These are phyloP conservation scores for Rhizopus microsporus DNA, from an alignment of 371 early-diverging fungal genomes.

Conservation along the genomic window DNA sequence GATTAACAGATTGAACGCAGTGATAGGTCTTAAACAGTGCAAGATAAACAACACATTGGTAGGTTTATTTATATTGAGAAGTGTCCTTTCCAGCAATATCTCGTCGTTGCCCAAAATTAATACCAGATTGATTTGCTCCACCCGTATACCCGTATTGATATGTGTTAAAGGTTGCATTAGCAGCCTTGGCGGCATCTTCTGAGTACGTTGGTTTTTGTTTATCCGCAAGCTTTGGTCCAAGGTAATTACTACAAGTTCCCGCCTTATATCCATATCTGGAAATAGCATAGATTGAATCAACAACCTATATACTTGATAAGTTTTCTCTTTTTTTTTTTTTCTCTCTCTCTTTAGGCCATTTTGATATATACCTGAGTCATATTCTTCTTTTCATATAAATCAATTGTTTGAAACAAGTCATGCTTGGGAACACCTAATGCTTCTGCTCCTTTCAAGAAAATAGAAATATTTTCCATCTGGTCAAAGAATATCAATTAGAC, in stretches of 20 bases:
- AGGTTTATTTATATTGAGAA: slow-evolving; percentile 24
- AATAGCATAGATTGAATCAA: slow-evolving; percentile 77
- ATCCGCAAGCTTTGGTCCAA: slow-evolving; percentile 81
- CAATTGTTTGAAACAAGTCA: slow-evolving; percentile 91
- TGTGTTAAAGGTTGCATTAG: slow-evolving; percentile 58
- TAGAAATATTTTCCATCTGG: slow-evolving; percentile 86
- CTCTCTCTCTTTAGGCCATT: background rate
- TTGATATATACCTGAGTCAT: slow-evolving; percentile 59
- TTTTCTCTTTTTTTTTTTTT: background rate
- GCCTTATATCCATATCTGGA: slow-evolving; percentile 78
- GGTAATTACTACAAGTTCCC: slow-evolving; percentile 57
- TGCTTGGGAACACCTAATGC: slow-evolving; percentile 75
- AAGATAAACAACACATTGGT: no score
- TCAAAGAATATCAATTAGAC: background rate
- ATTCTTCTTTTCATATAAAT: slow-evolving; percentile 89
- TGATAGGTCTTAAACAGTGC: no score
- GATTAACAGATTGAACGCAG: no score
- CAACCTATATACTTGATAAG: slow-evolving; percentile 41
- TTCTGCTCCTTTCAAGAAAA: slow-evolving; percentile 74
- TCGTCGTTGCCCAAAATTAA: slow-evolving; percentile 52
- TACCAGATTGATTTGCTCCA: slow-evolving; percentile 63
- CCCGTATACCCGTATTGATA: slow-evolving; percentile 61
- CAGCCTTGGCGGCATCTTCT: slow-evolving; percentile 65
- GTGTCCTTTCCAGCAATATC: slow-evolving; percentile 48
- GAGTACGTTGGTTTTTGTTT: slow-evolving; percentile 67